Evolutionary conservation across 2,329 filamentous ascomycete species (phyloP).

Genomic region (Myriosclerotinia duriaeana): DNA sequence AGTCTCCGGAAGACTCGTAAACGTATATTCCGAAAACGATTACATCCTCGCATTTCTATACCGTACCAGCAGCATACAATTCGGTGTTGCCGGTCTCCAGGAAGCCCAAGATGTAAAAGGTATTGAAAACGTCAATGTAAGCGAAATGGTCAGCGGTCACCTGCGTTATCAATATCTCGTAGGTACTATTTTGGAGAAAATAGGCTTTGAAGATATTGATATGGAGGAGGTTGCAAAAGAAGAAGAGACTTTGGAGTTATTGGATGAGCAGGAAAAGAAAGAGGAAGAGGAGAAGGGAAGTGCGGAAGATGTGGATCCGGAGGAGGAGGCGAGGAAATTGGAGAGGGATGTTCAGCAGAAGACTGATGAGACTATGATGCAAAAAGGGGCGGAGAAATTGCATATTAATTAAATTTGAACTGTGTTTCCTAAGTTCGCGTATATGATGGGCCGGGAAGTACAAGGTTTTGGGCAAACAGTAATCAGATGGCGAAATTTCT

Average conservation of each 20-base stretch:
- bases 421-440: neutral
- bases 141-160: constrained; percentile 66
- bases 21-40: constrained; percentile 85
- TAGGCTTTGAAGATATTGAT: constrained; percentile 60
- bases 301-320: constrained; percentile 34
- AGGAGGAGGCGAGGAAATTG: constrained; percentile 40
- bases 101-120: constrained; percentile 66
- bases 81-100: constrained; percentile 82
- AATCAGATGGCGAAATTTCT: no score
- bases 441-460: neutral
- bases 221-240: constrained; percentile 49
- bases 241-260: constrained; percentile 45
- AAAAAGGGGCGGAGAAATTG: constrained; percentile 21
- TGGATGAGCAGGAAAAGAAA: constrained; percentile 47
- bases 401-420: constrained; percentile 11
- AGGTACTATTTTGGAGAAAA: constrained; percentile 63
- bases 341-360: constrained; percentile 27
- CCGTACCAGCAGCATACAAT: constrained; percentile 76
- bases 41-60: constrained; percentile 86
- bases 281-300: constrained; percentile 37
- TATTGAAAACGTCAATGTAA: constrained; percentile 61
- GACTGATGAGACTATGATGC: constrained; percentile 20
- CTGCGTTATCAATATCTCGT: constrained; percentile 67
- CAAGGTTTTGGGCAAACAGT: no score
- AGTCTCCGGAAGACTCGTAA: constrained; percentile 79